A percentile compares a stretch with the other conserved stretches of the same genome.
Evolutionary conservation across 176 grass and related monocot species (phyloP).

Genomic region (Musa schizocarpa): DNA sequence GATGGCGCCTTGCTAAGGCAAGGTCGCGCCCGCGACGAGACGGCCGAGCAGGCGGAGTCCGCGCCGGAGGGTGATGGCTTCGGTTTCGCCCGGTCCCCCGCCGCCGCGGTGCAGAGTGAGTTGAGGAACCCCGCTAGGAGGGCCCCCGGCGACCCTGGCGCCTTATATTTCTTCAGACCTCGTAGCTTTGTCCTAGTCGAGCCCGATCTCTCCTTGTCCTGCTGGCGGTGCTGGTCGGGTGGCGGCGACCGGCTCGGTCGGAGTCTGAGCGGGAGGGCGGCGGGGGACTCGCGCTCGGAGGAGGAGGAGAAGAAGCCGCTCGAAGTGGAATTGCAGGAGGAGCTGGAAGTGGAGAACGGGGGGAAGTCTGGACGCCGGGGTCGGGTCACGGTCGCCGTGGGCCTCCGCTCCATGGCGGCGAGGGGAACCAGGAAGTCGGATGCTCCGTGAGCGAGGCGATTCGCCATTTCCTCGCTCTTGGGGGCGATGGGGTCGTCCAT

Average conservation of each 20-base stretch:
- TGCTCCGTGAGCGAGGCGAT: no score
- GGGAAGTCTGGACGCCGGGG: not conserved
- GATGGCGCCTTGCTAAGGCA: conserved; percentile 29
- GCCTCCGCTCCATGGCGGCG: not conserved
- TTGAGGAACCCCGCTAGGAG: conserved; percentile 9
- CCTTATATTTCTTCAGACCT: not conserved
- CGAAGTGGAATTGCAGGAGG: conserved; percentile 10
- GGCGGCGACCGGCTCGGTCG: not conserved
- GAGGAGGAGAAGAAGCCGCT: conserved; percentile 9
- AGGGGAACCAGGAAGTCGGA: no score
- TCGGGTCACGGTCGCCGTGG: not conserved
- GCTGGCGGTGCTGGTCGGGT: not conserved
- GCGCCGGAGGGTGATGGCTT: not conserved
- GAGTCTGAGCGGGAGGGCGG: not conserved
- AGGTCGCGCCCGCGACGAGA: conserved; percentile 16
- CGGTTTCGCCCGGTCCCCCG: not conserved
- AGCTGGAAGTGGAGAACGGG: conserved; percentile 13
- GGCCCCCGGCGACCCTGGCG: conserved; percentile 10
- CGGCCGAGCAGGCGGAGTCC: conserved; percentile 38
- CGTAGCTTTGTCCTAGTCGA: conserved; percentile 7
- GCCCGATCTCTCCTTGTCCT: not conserved
- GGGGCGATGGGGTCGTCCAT: not conserved
- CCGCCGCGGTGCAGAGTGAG: conserved; percentile 18
- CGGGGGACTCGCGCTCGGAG: conserved; percentile 7
- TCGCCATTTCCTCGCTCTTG: not conserved